phyloP scores from a whole-genome alignment of 2,329 filamentous ascomycete species.

The Cordyceps cicadae region DNA sequence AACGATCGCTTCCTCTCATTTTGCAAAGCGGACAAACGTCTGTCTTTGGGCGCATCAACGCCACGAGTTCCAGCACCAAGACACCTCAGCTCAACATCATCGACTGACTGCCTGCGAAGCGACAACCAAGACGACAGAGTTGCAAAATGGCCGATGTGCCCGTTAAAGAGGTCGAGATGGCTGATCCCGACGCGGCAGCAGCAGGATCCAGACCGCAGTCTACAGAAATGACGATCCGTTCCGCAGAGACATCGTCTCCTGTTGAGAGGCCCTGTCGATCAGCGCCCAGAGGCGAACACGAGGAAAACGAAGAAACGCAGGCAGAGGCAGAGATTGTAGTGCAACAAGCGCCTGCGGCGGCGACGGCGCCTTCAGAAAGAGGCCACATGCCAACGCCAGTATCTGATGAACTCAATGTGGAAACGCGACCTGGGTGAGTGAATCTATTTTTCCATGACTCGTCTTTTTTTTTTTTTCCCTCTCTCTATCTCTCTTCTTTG shows the following conservation, averaged over 20 bases:
- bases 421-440: slow-evolving; percentile 4
- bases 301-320: no score
- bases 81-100: background rate
- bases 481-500: background rate
- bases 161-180: background rate
- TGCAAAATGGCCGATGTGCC: background rate
- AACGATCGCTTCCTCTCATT: background rate
- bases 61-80: background rate
- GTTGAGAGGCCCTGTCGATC: no score
- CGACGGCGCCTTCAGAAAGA: background rate
- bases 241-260: background rate
- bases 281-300: background rate
- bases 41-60: background rate
- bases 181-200: background rate
- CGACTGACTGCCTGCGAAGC: background rate
- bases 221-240: background rate
- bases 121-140: background rate
- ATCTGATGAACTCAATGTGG: background rate
- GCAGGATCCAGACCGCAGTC: background rate
- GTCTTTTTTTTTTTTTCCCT: no score
- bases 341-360: background rate
- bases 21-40: background rate
- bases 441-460: background rate
- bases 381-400: slow-evolving; percentile 4
- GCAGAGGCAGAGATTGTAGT: background rate